These are phyloP conservation scores for Russula brevipes DNA, from an alignment of 768 basidiomycete genomes.

Conservation along the genomic window DNA sequence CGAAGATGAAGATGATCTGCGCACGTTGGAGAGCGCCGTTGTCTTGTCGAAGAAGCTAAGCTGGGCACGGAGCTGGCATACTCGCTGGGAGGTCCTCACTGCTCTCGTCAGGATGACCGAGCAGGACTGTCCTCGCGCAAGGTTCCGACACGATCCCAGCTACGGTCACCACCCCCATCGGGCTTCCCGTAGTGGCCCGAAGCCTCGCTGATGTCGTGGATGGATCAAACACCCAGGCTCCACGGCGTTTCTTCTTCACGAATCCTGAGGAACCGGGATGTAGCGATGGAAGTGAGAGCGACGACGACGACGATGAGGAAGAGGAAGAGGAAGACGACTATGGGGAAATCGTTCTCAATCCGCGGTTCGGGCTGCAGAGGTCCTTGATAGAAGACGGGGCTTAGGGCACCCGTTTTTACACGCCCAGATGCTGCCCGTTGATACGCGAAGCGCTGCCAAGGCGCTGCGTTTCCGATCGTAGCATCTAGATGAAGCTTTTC, in stretches of 20 bases:
- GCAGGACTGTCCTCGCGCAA: background rate
- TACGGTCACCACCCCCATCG: slow-evolving; percentile 19
- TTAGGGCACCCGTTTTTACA: slow-evolving; percentile 2
- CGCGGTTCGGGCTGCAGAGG: slow-evolving; percentile 16
- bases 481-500: background rate
- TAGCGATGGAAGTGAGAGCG: slow-evolving; percentile 10
- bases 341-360: slow-evolving; percentile 23
- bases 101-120: slow-evolving; percentile 23
- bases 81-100: slow-evolving; percentile 26
- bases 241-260: slow-evolving; percentile 15
- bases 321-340: slow-evolving; percentile 24
- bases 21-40: background rate
- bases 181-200: slow-evolving; percentile 18
- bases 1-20: background rate
- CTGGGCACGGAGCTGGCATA: slow-evolving; percentile 22
- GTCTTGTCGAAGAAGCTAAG: slow-evolving; percentile 10
- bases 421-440: background rate
- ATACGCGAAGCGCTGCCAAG: slow-evolving; percentile 6
- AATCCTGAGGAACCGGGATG: background rate
- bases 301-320: slow-evolving; percentile 23
- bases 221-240: background rate
- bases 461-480: slow-evolving; percentile 1
- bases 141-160: background rate
- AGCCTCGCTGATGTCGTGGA: slow-evolving; percentile 8
- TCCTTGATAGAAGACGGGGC: background rate